A percentile compares a stretch with the other conserved stretches of the same genome.
These are phyloP conservation scores for Trichoderma breve DNA, from an alignment of 2,329 filamentous ascomycete species.

Conservation along the genomic window DNA sequence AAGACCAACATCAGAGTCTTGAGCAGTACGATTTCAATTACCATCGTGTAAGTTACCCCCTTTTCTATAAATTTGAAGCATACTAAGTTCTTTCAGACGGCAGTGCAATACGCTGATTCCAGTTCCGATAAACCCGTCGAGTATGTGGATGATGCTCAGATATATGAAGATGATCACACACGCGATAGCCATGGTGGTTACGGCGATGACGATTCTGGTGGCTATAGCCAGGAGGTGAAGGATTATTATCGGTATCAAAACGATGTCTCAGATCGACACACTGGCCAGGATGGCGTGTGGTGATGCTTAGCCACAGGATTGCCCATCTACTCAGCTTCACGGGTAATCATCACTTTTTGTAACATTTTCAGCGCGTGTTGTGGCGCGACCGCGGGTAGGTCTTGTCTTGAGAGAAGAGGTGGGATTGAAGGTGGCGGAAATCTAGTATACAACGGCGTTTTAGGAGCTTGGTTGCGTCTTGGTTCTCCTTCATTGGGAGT, in stretches of 20 bases:
- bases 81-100: slow-evolving; percentile 33
- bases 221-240: slow-evolving; percentile 40
- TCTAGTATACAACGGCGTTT: slow-evolving; percentile 39
- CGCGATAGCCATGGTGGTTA: slow-evolving; percentile 33
- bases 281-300: slow-evolving; percentile 45
- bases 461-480: slow-evolving; percentile 27
- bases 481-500: neutral
- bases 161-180: slow-evolving; percentile 52
- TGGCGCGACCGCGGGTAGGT: neutral
- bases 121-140: slow-evolving; percentile 44
- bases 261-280: slow-evolving; percentile 33
- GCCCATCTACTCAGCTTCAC: neutral
- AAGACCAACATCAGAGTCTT: slow-evolving; percentile 46
- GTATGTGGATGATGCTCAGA: slow-evolving; percentile 52
- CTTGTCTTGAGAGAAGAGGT: neutral
- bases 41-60: slow-evolving; percentile 44
- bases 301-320: slow-evolving; percentile 29
- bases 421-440: slow-evolving; percentile 20
- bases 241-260: slow-evolving; percentile 43
- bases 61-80: neutral
- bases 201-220: slow-evolving; percentile 40
- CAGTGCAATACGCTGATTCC: slow-evolving; percentile 48
- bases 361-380: neutral
- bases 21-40: slow-evolving; percentile 55
- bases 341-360: neutral